A percentile compares a stretch with the other conserved stretches of the same genome.
These are phyloP conservation scores for Emericellopsis atlantica DNA, from an alignment of 2,329 filamentous ascomycete genomes.

Conservation along the genomic window DNA sequence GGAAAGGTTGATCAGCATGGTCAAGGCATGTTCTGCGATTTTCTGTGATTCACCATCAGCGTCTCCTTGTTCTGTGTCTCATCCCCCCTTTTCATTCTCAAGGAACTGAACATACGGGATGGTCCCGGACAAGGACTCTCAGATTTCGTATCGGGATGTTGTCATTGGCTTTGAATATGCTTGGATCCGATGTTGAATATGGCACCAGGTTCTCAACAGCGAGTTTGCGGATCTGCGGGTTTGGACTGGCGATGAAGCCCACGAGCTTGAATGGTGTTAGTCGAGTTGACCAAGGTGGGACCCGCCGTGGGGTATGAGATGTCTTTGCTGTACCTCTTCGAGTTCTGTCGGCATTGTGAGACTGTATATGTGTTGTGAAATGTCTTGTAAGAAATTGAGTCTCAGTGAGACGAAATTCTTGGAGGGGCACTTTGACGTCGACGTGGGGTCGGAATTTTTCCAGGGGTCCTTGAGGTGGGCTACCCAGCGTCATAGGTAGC, in stretches of 20 bases:
- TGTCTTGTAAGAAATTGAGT: background rate
- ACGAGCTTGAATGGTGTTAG: slow-evolving; percentile 50
- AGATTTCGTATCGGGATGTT: slow-evolving; percentile 73
- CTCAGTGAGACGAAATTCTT: slow-evolving; percentile 3
- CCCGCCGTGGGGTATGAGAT: background rate
- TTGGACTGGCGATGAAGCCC: slow-evolving; percentile 85
- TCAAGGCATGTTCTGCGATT: slow-evolving; percentile 87
- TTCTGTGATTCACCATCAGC: slow-evolving; percentile 32
- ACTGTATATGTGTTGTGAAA: background rate
- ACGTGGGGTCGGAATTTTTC: slow-evolving; percentile 1
- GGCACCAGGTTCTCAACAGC: slow-evolving; percentile 80
- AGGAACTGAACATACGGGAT: slow-evolving; percentile 44
- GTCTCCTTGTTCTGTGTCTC: too few species aligned
- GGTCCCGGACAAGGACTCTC: slow-evolving; percentile 76
- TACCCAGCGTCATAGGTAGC: slow-evolving; percentile 1
- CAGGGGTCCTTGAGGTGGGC: background rate
- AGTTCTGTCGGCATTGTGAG: slow-evolving; percentile 59
- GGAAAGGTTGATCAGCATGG: slow-evolving; percentile 78
- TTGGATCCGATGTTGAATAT: slow-evolving; percentile 60
- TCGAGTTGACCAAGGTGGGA: too few species aligned
- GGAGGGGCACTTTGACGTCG: slow-evolving; percentile 5
- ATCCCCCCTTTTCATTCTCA: background rate
- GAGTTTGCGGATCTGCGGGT: slow-evolving; percentile 77
- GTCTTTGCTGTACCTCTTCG: slow-evolving; percentile 45
- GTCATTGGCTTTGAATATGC: slow-evolving; percentile 73